Conservation (phyloP, 495 filamentous ascomycete genomes). For the Halenospora varia region DNA sequence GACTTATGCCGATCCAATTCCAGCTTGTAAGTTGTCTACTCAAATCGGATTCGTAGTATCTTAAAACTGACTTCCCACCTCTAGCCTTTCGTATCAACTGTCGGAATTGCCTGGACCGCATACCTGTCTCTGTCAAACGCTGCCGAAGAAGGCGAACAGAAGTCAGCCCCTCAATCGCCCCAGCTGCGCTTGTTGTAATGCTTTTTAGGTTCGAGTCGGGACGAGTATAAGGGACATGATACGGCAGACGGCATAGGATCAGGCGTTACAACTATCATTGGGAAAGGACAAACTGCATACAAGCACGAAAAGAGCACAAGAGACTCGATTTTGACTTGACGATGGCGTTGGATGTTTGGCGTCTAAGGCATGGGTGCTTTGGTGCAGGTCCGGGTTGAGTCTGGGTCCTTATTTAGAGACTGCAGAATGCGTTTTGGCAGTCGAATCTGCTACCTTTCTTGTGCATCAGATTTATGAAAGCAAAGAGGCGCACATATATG, state of each 20-base stretch:
- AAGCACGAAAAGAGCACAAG: not conserved
- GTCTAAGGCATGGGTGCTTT: not conserved
- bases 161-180: slow-evolving; percentile 28
- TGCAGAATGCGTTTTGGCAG: no score
- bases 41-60: not conserved
- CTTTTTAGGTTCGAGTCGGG: slow-evolving; percentile 16
- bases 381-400: not conserved
- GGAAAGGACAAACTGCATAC: not conserved
- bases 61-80: slow-evolving; percentile 6
- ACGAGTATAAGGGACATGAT: slow-evolving; percentile 1
- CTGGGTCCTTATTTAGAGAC: not conserved
- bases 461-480: no score
- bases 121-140: slow-evolving; percentile 95
- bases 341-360: not conserved
- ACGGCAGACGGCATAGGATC: not conserved
- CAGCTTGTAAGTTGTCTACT: slow-evolving; percentile 72
- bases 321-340: not conserved
- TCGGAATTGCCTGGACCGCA: slow-evolving; percentile 99
- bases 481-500: no score
- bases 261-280: not conserved
- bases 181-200: slow-evolving; percentile 27
- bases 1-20: slow-evolving; percentile 90
- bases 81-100: slow-evolving; percentile 94
- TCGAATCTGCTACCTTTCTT: no score
- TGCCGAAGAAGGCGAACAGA: slow-evolving; percentile 54